Percentiles rank a stretch among this genome's conserved stretches.
Evolutionary conservation across 2,329 filamentous ascomycete species (phyloP).

Genomic region (Aspergillus novoparasiticus): DNA sequence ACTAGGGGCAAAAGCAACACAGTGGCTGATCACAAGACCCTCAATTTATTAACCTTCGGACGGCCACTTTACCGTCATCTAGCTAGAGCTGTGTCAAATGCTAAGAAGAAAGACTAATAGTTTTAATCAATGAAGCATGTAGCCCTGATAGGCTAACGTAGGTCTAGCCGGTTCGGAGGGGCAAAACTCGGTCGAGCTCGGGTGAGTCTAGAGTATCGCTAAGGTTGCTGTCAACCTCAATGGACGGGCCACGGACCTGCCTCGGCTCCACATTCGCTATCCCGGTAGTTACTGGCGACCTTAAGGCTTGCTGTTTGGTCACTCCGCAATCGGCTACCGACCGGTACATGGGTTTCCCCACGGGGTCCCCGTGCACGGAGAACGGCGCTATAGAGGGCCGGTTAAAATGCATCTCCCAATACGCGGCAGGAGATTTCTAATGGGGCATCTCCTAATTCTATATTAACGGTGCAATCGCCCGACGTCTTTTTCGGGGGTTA

Average conservation of each 20-base stretch:
- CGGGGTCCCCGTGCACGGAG: not conserved
- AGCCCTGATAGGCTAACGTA: not conserved
- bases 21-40: no score
- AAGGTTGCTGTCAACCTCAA: no score
- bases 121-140: not conserved
- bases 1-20: no score
- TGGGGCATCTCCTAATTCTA: not conserved
- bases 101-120: not conserved
- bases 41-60: not conserved
- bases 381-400: not conserved
- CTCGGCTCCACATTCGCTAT: not conserved
- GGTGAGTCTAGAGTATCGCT: not conserved
- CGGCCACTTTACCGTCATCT: not conserved
- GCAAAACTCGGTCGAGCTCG: not conserved
- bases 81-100: not conserved
- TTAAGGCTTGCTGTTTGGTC: not conserved
- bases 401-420: not conserved
- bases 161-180: not conserved
- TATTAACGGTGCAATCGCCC: not conserved
- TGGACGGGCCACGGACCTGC: not conserved
- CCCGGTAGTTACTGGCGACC: no score
- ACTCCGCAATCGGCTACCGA: not conserved
- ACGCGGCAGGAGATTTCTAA: not conserved
- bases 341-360: not conserved
- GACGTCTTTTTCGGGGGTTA: not conserved